Evolutionary conservation across 2,329 filamentous ascomycete genomes (phyloP).

Genomic region (Pseudodiploospora longispora): DNA sequence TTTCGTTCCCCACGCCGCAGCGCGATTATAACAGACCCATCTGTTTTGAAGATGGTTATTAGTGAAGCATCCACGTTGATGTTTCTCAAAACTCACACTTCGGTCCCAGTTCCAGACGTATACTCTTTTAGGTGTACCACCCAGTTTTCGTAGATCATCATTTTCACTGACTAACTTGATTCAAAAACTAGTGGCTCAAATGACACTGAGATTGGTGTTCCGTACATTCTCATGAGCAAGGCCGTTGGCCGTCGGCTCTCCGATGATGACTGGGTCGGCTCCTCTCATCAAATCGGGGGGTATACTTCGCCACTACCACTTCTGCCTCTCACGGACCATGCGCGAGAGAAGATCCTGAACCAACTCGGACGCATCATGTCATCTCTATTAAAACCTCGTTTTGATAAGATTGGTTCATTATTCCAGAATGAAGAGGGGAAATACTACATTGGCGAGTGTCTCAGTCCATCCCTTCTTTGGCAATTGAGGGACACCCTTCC

Average conservation of each 20-base stretch:
- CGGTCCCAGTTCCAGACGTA: background rate
- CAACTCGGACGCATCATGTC: background rate
- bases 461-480: no score
- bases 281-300: background rate
- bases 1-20: constrained; percentile 1
- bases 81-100: background rate
- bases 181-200: background rate
- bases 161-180: background rate
- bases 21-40: background rate
- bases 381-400: no score
- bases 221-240: background rate
- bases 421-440: no score
- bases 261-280: background rate
- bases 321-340: background rate
- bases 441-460: no score
- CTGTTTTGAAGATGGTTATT: background rate
- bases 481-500: no score
- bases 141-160: background rate
- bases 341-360: background rate
- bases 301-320: background rate
- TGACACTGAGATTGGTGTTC: background rate
- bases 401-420: no score
- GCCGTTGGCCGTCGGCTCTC: background rate
- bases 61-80: background rate
- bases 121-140: background rate